Base-by-base conservation (phyloP, 192 early-diverging fungal genomes). In the Pilaira anomala region DNA sequence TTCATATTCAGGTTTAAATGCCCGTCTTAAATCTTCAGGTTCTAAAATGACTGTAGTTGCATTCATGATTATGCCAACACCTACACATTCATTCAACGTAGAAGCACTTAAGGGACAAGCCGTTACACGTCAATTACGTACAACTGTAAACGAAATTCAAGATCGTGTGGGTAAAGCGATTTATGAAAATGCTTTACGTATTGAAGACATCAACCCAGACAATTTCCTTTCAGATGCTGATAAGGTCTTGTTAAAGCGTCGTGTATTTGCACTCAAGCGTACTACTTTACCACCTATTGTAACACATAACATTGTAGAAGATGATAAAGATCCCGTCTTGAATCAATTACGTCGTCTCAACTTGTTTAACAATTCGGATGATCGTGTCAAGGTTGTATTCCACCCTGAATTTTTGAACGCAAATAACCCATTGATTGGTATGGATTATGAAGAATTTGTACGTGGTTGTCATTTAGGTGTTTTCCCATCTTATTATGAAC, bases 371-470 rank as follows among this genome's bases (percentile, higher is more conserved):
- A 79, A 86, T 66, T 84, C 89, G 52, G 75, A 81, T 24, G 96
- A 98, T 77, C 87, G 94, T 59, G 95, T 97, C 71, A 98, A 97
- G 80, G 82, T 98, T 11, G 83, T 98, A 7, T 98, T 96, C 87
- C 96, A 98, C 63, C 96, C 96, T n/a, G 95, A 98, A 75, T 98
- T 95, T 78, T 78, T 98, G 48, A 96, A 89, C 77, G 81, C 93
- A 22, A 97, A 94, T 83, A 95, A 93, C 80, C 96, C 96, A 1
- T 76, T 98, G 9, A 78, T 97, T 29, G 88, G 90, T 14, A 78
- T 98, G 46, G 96, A 98, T 70, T 98, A 98, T 72, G 96, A 98
- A 69, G 96, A 98, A 63, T 98, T 98, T 79, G 91, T 98, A 57
- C 89, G 96, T 67, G 96, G 95, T 48, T 94, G 91, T 62, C 95